phyloP scores from a whole-genome alignment of 225 moss, liverwort and hornwort genomes.

The Sphagnum tenellum region DNA sequence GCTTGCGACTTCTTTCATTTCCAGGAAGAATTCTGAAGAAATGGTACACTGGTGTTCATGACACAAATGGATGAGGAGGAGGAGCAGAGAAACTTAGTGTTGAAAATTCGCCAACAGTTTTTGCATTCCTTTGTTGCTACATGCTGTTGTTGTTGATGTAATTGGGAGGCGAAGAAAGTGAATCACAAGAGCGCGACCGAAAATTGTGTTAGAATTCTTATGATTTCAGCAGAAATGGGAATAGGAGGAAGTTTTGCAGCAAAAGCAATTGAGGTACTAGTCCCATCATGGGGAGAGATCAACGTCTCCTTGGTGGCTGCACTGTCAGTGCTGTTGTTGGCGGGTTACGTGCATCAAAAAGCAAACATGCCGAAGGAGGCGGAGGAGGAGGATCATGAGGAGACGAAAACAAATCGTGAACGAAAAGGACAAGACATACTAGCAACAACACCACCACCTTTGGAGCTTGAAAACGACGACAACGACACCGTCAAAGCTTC shows the following conservation, averaged over 20 bases:
- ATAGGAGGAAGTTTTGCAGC: conserved; percentile 22
- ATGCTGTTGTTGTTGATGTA: too few relatives aligned
- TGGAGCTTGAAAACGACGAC: conserved; percentile 20
- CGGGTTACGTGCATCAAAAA: conserved; percentile 48
- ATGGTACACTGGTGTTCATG: too few relatives aligned
- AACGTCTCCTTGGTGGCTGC: conserved; percentile 55
- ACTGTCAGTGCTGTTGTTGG: conserved; percentile 35
- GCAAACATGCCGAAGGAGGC: conserved; percentile 19
- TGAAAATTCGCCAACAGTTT: too few relatives aligned
- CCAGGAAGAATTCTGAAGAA: too few relatives aligned
- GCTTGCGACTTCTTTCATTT: too few relatives aligned
- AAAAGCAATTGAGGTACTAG: conserved; percentile 53
- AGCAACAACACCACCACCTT: conserved; percentile 12
- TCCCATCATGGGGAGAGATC: conserved; percentile 80
- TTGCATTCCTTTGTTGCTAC: too few relatives aligned
- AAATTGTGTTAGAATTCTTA: too few relatives aligned
- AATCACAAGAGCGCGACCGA: too few relatives aligned
- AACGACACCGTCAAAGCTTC: neutral
- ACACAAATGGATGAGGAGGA: too few relatives aligned
- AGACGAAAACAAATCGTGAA: conserved; percentile 7
- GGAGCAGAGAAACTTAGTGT: too few relatives aligned
- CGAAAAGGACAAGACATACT: conserved; percentile 20
- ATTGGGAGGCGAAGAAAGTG: too few relatives aligned
- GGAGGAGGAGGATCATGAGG: conserved; percentile 3
- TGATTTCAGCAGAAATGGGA: too few relatives aligned